phyloP scores from a whole-genome alignment of 1,139 yeast genomes.

The Wickerhamiella infanticola region DNA sequence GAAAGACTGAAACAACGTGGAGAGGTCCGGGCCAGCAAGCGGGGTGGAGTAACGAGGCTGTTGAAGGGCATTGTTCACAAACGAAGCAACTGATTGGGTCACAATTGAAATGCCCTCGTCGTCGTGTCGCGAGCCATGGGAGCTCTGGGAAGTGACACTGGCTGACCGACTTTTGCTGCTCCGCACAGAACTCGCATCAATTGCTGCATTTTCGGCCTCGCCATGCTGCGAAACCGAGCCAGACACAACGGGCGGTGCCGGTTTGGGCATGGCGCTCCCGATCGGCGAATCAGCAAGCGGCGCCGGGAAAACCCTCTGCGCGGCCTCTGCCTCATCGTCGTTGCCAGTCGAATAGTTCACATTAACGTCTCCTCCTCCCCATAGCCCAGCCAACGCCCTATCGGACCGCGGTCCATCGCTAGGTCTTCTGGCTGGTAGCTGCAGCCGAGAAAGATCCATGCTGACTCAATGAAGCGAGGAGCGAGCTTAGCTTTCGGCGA shows the following conservation, averaged over 20 bases:
- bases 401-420: neutral
- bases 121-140: neutral
- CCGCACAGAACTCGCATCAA: neutral
- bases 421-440: neutral
- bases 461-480: constrained; percentile 2
- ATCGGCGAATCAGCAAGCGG: neutral
- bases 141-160: neutral
- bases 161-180: neutral
- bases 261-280: neutral
- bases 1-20: constrained; percentile 39
- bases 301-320: neutral
- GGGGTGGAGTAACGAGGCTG: constrained; percentile 44
- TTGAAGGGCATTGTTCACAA: constrained; percentile 32
- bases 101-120: constrained; percentile 3
- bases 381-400: neutral
- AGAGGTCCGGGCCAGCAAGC: constrained; percentile 35
- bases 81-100: constrained; percentile 25
- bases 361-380: constrained; percentile 10
- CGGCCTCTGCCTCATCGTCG: constrained; percentile 2
- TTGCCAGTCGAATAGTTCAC: constrained; percentile 13
- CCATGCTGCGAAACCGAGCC: neutral
- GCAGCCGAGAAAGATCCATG: constrained; percentile 2
- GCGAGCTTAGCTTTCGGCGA: neutral
- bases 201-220: neutral
- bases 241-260: neutral